Evolutionary conservation across 1,139 yeast genomes (phyloP).

Genomic region (Protomyces arabidopsidicola): DNA sequence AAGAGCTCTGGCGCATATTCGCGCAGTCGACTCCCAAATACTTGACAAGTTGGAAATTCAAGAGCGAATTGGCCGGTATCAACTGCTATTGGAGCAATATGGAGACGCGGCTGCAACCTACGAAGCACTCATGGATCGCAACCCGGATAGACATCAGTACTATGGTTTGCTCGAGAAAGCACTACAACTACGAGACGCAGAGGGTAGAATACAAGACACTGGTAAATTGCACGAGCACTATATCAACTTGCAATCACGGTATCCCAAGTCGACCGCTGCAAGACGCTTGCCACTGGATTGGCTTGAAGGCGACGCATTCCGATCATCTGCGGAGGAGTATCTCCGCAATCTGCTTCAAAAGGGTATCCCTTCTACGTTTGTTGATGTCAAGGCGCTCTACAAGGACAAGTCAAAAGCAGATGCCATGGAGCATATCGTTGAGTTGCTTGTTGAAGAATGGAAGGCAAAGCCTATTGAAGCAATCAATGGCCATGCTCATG

Average conservation of each 20-base stretch:
- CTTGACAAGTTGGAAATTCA: constrained; percentile 50
- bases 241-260: constrained; percentile 58
- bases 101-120: constrained; percentile 66
- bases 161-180: constrained; percentile 63
- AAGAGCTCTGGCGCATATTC: constrained; percentile 61
- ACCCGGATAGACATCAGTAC: constrained; percentile 72
- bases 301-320: constrained; percentile 47
- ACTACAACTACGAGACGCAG: constrained; percentile 42
- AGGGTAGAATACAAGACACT: constrained; percentile 36
- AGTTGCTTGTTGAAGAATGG: constrained; percentile 35
- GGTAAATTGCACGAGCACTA: constrained; percentile 45
- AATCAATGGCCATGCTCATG: neutral
- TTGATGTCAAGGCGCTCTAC: constrained; percentile 77
- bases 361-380: constrained; percentile 89
- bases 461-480: neutral
- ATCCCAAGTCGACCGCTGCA: constrained; percentile 47
- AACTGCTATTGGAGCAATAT: constrained; percentile 44
- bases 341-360: constrained; percentile 58
- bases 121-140: constrained; percentile 69
- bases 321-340: constrained; percentile 49
- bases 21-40: constrained; percentile 49
- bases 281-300: constrained; percentile 19
- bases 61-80: constrained; percentile 65
- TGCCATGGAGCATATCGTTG: constrained; percentile 43
- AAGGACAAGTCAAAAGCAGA: constrained; percentile 48